Evolutionary conservation across 148 eudicot species (phyloP), one percentile per base, ranked within the genome.

Genomic region (Diospyros lotus): DNA sequence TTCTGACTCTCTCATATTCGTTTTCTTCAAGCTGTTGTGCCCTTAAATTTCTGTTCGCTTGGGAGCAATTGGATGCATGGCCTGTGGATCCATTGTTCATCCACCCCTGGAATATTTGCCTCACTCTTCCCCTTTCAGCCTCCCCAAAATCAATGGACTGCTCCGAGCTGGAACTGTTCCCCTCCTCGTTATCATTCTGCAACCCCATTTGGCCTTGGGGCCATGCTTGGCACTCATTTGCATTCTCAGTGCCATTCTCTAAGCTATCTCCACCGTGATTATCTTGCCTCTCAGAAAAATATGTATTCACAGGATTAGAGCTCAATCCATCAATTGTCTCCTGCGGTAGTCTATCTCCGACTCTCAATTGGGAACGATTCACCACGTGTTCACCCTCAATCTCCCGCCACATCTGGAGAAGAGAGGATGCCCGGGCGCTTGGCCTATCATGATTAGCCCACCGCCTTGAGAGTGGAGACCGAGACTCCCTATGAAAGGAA

Each of bases 371-470:
- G 40, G 87, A 64, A 68, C 77, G 85, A 76, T 71, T 78, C 76
- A 86, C 75, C 58, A 76, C 76, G 59, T 87, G 85, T 73, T 94
- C 97, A 80, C 84, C 88, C 82, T 94, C 98, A 43, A 92, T 84
- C 71, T 92, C 92, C 66, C 87, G 83, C 97, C 97, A 89, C 92
- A 94, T 91, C 81, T 87, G 91, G 71, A 88, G 78, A 73, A 92
- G 77, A 17, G 89, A 84, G 77, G 91, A 88, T 70, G 95, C 80
- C 72, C 84, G 83, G 81, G 88, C 85, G 80, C 85, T 78, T 6
- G 83, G 73, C 86, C 82, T 73, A 54, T 87, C 79, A 63, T 71
- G 83, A 71, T 77, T 79, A 59, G 80, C 84, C 76, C 76, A 73
- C 28, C 61, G 74, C 75, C 85, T 78, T 2, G 90, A 82, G 4